Base-by-base conservation (phyloP, 257 asterid species). In the Hygrophila difformis region DNA sequence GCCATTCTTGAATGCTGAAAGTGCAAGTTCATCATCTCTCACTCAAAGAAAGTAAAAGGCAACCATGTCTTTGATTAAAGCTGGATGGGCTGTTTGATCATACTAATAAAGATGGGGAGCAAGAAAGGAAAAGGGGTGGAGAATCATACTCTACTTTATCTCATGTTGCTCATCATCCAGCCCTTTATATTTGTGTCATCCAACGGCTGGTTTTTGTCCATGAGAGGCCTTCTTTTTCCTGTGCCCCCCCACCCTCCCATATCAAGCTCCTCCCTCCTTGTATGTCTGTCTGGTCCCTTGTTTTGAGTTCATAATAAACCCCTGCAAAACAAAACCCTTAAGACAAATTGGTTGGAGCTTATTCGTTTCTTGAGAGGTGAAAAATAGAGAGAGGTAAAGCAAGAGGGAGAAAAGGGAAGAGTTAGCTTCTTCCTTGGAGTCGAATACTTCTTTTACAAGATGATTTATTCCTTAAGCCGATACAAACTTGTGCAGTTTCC, bases 21-120 rank as follows among this genome's bases (percentile, higher is more conserved):
- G 82, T 75, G 80, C 75, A 65, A 74, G 64, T 77, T 68, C 92
- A 84, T 78, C 80, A 76, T 61, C 78, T 76, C 81, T 57, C 77
- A 77, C 83, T 73, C 75, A 72, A 73, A 75, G 39, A 45, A 57
- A 64, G 43, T 35, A 0, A 19, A 37, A 20, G 17, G 22, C 31
- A 15, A 44, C 55, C 24, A 59, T 59, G 69, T 23, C 82, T 70
- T 70, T 70, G 70, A 53, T 63, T 73, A 76, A 86, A 82, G 94
- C 43, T 62, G 61, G 57, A 76, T 77, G 64, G 77, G 82, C 44
- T 73, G 36, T 75, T 56, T 68, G 68, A 86, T 61, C 78, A 62
- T 66, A 20, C 55, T 47, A 61, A 63, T 47, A 70, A 49, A 67
- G 64, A 55, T 70, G 37, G 64, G 67, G 56, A 33, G 77, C 66